Conservation (phyloP, 352 stramenopile genomes). For the Bremia lactucae region DNA sequence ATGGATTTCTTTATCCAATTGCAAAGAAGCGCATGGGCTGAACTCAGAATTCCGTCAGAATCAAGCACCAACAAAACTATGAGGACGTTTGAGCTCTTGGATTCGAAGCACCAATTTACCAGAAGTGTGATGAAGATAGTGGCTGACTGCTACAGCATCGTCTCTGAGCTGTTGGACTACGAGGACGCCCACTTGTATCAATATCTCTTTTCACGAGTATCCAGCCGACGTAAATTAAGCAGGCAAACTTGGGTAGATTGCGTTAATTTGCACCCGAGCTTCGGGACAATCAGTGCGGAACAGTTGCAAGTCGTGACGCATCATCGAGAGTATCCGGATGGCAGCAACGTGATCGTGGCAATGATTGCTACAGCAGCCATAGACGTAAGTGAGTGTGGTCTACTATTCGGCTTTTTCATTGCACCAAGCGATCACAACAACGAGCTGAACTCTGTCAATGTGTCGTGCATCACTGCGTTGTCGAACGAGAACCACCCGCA, state of each 20-base stretch:
- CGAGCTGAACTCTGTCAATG: constrained; percentile 25
- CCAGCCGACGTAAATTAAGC: constrained; percentile 32
- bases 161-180: constrained; percentile 35
- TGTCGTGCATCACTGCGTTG: constrained; percentile 46
- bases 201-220: constrained; percentile 32
- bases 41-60: constrained; percentile 4
- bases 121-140: constrained; percentile 42
- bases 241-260: constrained; percentile 43
- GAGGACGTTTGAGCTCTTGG: constrained; percentile 32
- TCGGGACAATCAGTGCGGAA: constrained; percentile 4
- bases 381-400: constrained; percentile 16
- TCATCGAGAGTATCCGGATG: constrained; percentile 46
- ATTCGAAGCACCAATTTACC: constrained; percentile 29
- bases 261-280: constrained; percentile 27
- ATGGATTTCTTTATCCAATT: constrained; percentile 61
- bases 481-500: constrained; percentile 18
- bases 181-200: constrained; percentile 42
- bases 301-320: constrained; percentile 32
- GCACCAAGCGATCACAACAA: constrained; percentile 27
- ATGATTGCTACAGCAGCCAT: constrained; percentile 14
- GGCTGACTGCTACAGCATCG: constrained; percentile 24
- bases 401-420: constrained; percentile 56
- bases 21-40: constrained; percentile 42
- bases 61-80: constrained; percentile 17
- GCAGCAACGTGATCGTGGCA: constrained; percentile 42